These are phyloP conservation scores for Magnaporthiopsis poae DNA, from an alignment of 2,329 filamentous ascomycete genomes.

Conservation along the genomic window DNA sequence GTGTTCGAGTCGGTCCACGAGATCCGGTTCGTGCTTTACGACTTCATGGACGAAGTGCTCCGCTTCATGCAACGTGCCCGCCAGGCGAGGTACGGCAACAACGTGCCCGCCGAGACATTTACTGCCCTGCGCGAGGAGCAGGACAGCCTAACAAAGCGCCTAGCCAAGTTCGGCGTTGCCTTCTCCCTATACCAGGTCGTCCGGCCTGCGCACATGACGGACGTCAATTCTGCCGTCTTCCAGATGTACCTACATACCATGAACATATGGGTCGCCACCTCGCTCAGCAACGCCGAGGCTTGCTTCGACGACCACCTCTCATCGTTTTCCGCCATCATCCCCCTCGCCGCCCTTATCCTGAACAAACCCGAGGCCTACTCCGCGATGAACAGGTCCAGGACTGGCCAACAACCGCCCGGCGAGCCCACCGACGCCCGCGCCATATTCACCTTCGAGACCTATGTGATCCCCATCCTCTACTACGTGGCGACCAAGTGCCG, in stretches of 20 bases:
- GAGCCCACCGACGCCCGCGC: slow-evolving; percentile 1
- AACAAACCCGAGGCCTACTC: slow-evolving; percentile 6
- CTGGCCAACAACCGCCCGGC: neutral
- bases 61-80: slow-evolving; percentile 24
- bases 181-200: slow-evolving; percentile 21
- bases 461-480: slow-evolving; percentile 29
- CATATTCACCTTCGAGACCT: slow-evolving; percentile 29
- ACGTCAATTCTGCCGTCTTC: slow-evolving; percentile 18
- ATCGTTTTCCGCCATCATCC: slow-evolving; percentile 26
- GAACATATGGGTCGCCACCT: slow-evolving; percentile 24
- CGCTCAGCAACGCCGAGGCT: slow-evolving; percentile 20
- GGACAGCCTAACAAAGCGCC: slow-evolving; percentile 22
- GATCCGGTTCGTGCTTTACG: slow-evolving; percentile 24
- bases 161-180: slow-evolving; percentile 22
- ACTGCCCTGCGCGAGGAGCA: slow-evolving; percentile 22
- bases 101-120: slow-evolving; percentile 17
- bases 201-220: slow-evolving; percentile 11
- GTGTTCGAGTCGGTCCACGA: slow-evolving; percentile 25
- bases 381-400: neutral
- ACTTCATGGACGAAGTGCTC: slow-evolving; percentile 30
- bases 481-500: slow-evolving; percentile 28
- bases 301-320: slow-evolving; percentile 23
- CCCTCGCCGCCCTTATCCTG: slow-evolving; percentile 21
- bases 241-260: slow-evolving; percentile 25
- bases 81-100: slow-evolving; percentile 18